Percentiles rank a stretch among this genome's conserved stretches.
Evolutionary conservation across 345 rosid genomes (phyloP).

Genomic region (Populus davidiana): DNA sequence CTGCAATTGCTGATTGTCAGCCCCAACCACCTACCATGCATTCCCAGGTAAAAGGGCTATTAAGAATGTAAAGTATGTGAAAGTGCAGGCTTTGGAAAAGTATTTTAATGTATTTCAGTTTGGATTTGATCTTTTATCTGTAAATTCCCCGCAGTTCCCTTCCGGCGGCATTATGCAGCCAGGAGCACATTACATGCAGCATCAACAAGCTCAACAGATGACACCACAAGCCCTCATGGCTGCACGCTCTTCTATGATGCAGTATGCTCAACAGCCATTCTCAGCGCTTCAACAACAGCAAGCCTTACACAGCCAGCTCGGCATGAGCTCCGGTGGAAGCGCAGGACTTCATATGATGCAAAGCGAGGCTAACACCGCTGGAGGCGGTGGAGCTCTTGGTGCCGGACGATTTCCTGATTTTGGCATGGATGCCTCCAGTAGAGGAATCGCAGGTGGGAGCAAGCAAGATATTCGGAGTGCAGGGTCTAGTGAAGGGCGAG

Average conservation of each 20-base stretch:
- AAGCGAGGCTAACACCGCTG: slow-evolving; percentile 53
- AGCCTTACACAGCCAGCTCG: slow-evolving; percentile 82
- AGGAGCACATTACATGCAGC: slow-evolving; percentile 84
- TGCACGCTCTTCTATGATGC: slow-evolving; percentile 80
- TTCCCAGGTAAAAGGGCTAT: slow-evolving; percentile 56
- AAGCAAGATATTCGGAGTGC: slow-evolving; percentile 78
- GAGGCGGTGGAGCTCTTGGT: slow-evolving; percentile 60
- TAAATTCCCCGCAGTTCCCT: slow-evolving; percentile 49
- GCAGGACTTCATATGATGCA: slow-evolving; percentile 62
- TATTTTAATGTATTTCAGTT: neutral
- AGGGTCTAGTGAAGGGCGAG: slow-evolving; percentile 66
- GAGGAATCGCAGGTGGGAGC: slow-evolving; percentile 53
- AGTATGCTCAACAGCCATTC: slow-evolving; percentile 69
- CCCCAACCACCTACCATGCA: slow-evolving; percentile 85
- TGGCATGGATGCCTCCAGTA: slow-evolving; percentile 40
- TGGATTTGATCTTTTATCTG: neutral
- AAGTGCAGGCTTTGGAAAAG: neutral
- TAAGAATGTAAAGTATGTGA: neutral
- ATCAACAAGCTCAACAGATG: slow-evolving; percentile 89
- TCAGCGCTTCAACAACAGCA: slow-evolving; percentile 83
- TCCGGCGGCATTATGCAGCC: slow-evolving; percentile 71
- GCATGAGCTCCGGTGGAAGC: slow-evolving; percentile 72
- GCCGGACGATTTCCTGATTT: slow-evolving; percentile 71
- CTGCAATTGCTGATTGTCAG: slow-evolving; percentile 99
- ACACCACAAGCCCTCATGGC: slow-evolving; percentile 86